Percentiles rank a stretch among this genome's conserved stretches.
Evolutionary conservation across 1,284 basidiomycete species (phyloP).

Genomic region (Phlebopus sp.): DNA sequence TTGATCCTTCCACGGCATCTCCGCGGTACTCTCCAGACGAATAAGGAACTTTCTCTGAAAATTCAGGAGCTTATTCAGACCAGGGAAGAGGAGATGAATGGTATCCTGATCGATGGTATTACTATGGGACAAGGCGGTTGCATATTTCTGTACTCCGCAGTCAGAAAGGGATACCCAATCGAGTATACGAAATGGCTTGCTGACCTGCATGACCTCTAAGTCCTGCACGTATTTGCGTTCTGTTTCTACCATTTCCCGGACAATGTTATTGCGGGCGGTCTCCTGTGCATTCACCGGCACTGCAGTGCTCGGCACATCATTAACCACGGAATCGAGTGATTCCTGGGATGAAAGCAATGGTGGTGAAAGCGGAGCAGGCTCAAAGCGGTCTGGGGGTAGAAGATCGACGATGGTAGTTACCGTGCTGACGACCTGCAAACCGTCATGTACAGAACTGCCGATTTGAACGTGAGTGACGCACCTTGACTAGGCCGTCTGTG

Average conservation of each 20-base stretch:
- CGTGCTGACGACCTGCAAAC: conserved; percentile 79
- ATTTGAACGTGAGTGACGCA: conserved; percentile 36
- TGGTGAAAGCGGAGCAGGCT: conserved; percentile 60
- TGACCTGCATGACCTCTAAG: conserved; percentile 92
- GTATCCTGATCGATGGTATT: conserved; percentile 92
- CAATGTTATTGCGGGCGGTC: conserved; percentile 73
- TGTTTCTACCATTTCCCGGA: conserved; percentile 87
- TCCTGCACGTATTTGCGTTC: conserved; percentile 99
- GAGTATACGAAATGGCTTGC: conserved; percentile 22
- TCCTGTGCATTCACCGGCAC: conserved; percentile 57
- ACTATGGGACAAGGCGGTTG: conserved; percentile 74
- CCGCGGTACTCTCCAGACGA: conserved; percentile 83
- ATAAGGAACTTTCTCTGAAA: conserved; percentile 97
- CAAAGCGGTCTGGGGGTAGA: conserved; percentile 74
- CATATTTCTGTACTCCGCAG: conserved; percentile 62
- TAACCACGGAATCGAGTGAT: conserved; percentile 56
- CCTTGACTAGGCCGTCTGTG: conserved; percentile 95
- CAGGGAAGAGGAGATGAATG: conserved; percentile 93
- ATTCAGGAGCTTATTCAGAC: conserved; percentile 93
- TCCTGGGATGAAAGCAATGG: conserved; percentile 52
- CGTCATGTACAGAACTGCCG: conserved; percentile 1
- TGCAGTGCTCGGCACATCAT: conserved; percentile 38
- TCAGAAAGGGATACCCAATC: conserved; percentile 12
- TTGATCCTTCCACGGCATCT: conserved; percentile 83
- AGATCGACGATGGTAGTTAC: conserved; percentile 85